phyloP scores from a whole-genome alignment of 352 stramenopile genomes.

The Labyrinthula sp. region DNA sequence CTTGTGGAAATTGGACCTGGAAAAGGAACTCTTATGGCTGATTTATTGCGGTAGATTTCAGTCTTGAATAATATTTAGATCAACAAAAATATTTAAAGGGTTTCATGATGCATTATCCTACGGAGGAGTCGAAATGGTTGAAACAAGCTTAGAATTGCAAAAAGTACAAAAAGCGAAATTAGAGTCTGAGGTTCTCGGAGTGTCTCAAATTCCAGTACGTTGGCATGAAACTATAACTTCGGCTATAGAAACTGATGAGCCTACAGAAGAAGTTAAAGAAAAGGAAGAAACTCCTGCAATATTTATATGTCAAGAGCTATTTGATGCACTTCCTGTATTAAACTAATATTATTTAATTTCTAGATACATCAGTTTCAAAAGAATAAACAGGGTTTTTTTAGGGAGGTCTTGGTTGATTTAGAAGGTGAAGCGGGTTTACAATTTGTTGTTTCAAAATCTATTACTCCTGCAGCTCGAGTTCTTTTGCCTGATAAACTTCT shows the following conservation, averaged over 20 bases:
- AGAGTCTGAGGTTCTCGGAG: constrained; percentile 6
- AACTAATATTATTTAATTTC: no score
- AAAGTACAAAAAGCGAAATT: constrained; percentile 64
- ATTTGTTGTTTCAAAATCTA: constrained; percentile 69
- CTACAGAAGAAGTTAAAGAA: constrained; percentile 45
- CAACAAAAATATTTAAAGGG: no score
- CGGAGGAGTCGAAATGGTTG: constrained; percentile 41
- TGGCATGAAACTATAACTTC: background rate
- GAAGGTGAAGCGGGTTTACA: constrained; percentile 60
- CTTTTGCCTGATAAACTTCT: constrained; percentile 36
- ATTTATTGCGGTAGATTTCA: constrained; percentile 62
- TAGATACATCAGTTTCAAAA: constrained; percentile 85
- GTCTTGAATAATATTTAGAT: constrained; percentile 1
- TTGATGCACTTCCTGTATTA: constrained; percentile 75
- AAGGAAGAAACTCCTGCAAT: constrained; percentile 51
- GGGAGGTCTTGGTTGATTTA: constrained; percentile 74
- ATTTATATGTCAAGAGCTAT: constrained; percentile 72
- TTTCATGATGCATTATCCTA: constrained; percentile 13
- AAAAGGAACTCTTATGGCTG: constrained; percentile 69
- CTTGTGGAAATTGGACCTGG: constrained; percentile 54
- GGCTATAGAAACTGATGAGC: constrained; percentile 1
- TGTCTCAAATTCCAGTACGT: constrained; percentile 1
- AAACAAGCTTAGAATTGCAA: constrained; percentile 48
- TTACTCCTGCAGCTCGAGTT: constrained; percentile 63
- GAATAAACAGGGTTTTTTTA: constrained; percentile 61